Evolutionary conservation across 352 stramenopile genomes (phyloP).

Genomic region (Pythium phragmiticola): DNA sequence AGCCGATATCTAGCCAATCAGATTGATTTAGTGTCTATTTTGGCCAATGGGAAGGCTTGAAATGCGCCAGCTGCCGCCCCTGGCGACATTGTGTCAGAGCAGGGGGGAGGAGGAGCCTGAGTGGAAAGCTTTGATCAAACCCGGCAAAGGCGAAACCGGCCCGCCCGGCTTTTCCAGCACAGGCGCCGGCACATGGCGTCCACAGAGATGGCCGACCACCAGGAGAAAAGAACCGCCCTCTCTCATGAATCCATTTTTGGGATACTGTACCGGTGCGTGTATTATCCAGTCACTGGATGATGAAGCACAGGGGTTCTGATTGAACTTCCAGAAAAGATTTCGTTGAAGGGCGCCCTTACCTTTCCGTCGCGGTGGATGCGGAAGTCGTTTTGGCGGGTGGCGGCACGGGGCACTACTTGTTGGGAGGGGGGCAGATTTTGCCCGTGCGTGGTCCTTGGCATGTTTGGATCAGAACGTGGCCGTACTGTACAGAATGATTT

Average conservation of each 20-base stretch:
- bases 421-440: too few species aligned
- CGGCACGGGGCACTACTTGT: too few species aligned
- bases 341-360: too few species aligned
- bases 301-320: too few species aligned
- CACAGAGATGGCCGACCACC: not conserved
- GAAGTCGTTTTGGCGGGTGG: too few species aligned
- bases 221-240: not conserved
- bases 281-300: too few species aligned
- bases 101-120: not conserved
- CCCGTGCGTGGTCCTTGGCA: too few species aligned
- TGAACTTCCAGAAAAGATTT: too few species aligned
- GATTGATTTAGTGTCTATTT: not conserved
- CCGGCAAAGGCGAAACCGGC: slow-evolving; percentile 3
- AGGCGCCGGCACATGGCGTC: not conserved
- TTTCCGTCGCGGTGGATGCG: too few species aligned
- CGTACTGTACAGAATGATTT: too few species aligned
- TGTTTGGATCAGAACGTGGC: too few species aligned
- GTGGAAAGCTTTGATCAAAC: not conserved
- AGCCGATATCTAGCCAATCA: slow-evolving; percentile 21
- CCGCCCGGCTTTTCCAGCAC: not conserved
- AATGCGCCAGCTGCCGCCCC: slow-evolving; percentile 5
- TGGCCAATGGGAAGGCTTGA: slow-evolving; percentile 7
- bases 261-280: too few species aligned
- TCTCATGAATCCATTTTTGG: not conserved
- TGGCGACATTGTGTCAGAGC: slow-evolving; percentile 12